Base-by-base conservation (phyloP, 441 rosid genomes). In the Pelargonium australe region DNA sequence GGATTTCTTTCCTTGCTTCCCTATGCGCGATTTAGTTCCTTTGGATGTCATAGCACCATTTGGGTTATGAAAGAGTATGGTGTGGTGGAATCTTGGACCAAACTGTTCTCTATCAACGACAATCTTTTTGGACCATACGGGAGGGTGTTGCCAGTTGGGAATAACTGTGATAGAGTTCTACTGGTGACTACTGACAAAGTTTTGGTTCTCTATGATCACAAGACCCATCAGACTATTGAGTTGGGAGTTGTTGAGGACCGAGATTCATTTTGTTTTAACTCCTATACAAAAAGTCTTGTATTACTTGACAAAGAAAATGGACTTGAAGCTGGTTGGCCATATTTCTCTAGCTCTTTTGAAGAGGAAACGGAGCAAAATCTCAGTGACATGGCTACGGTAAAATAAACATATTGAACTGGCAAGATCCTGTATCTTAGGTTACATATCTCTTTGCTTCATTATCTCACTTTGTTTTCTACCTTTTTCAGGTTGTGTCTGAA, bases 1-100 rank as follows among this genome's bases (percentile, higher is more conserved):
- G 64, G 64, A 44, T 17, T 62, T 45, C 73, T 74, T 25, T 40
- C 62, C 16, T 44, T 58, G 40, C 43, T 44, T 44, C 14, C 43
- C n/a, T 43, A 9, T 28, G 25, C 57, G 14, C 5, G 60, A 28
- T 47, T 6, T 4, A 45, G 60, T 41, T 31, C 5, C 17, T n/a
- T 51, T 23, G 25, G 25, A 23, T 23, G 58, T 17, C 58, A 1
- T 4, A 51, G n/a, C 17, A 51, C 65, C 9, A 62, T 64, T 6
- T 74, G 77, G 77, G 60, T 64, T 64, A 74, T 65, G 77, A 34
- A 60, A 17, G 62, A 68, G 40, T 74, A 74, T 45, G 72, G 61
- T 25, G 66, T 12, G 19, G 23, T 23, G 37, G 43, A 58, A 41
- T 69, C 77, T 10, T 74, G 77, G 70, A 44, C 19, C 3, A 73